Conservation (phyloP, 2,329 filamentous ascomycete genomes). For the Fusarium sp. region DNA sequence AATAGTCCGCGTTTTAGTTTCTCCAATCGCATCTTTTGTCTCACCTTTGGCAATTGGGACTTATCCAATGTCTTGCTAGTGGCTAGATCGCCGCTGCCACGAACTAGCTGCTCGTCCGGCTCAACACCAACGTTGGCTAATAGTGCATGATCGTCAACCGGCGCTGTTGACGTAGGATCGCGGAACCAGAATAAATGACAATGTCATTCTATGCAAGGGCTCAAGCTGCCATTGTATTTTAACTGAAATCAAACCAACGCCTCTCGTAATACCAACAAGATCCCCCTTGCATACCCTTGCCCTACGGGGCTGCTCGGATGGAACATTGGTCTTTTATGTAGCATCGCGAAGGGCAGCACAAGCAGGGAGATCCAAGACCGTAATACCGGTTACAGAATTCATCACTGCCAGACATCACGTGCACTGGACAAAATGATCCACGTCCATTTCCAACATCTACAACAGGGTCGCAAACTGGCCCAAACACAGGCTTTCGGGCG, state of each 20-base stretch:
- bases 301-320: no score
- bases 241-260: no score
- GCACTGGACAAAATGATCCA: background rate
- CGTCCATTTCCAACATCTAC: background rate
- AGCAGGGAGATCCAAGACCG: background rate
- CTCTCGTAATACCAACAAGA: no score
- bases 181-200: background rate
- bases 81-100: slow-evolving; percentile 28
- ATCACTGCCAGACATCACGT: background rate
- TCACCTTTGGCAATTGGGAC: slow-evolving; percentile 5
- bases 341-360: no score
- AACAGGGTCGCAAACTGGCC: slow-evolving; percentile 6
- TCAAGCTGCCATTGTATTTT: no score
- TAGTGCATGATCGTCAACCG: background rate
- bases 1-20: background rate
- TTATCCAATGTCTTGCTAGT: slow-evolving; percentile 19
- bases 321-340: background rate
- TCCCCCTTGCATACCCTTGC: no score
- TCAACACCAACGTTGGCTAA: slow-evolving; percentile 15
- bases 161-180: background rate
- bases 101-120: slow-evolving; percentile 13
- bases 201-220: background rate
- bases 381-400: background rate
- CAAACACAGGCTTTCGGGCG: slow-evolving; percentile 4
- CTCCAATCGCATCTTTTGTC: slow-evolving; percentile 22